A percentile compares a stretch with the other conserved stretches of the same genome.
These are phyloP conservation scores for Heliamphora pulchella DNA, from an alignment of 179 eudicot species.

Conservation along the genomic window DNA sequence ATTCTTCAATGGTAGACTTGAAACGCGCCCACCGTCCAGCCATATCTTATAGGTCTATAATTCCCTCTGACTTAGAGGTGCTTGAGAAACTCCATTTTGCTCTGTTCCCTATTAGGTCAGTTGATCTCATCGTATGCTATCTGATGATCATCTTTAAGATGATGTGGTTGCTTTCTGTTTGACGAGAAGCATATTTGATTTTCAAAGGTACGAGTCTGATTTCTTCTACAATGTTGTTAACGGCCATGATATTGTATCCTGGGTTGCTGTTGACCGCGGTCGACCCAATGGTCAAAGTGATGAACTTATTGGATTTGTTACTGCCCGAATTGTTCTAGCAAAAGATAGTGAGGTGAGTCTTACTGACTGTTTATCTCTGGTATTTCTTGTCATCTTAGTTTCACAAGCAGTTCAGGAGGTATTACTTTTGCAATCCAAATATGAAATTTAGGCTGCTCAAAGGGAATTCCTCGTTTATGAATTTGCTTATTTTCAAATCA, in stretches of 20 bases:
- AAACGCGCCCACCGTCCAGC: constrained; percentile 48
- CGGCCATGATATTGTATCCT: constrained; percentile 68
- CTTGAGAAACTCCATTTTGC: constrained; percentile 65
- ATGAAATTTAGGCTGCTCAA: constrained; percentile 5
- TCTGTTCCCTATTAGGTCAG: constrained; percentile 87
- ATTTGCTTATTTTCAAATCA: neutral
- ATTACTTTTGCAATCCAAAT: constrained; percentile 1
- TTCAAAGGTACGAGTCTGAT: constrained; percentile 77
- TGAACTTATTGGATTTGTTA: constrained; percentile 91
- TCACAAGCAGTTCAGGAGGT: neutral
- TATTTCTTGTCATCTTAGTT: neutral
- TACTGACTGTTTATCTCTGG: neutral
- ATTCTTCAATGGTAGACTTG: constrained; percentile 55
- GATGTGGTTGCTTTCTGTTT: constrained; percentile 1
- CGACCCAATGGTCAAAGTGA: constrained; percentile 60
- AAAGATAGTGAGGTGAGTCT: constrained; percentile 85
- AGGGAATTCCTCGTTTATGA: constrained; percentile 3
- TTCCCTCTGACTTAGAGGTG: constrained; percentile 61
- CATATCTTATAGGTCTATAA: constrained; percentile 67
- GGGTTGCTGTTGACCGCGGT: constrained; percentile 96
- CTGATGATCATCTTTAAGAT: constrained; percentile 9
- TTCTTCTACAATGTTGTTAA: constrained; percentile 76
- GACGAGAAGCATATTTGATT: constrained; percentile 6
- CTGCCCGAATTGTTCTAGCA: constrained; percentile 61
- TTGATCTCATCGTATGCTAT: constrained; percentile 7